Evolutionary conservation across 108 stramenopile species (phyloP).

Genomic region (Cylindrotheca closterium): DNA sequence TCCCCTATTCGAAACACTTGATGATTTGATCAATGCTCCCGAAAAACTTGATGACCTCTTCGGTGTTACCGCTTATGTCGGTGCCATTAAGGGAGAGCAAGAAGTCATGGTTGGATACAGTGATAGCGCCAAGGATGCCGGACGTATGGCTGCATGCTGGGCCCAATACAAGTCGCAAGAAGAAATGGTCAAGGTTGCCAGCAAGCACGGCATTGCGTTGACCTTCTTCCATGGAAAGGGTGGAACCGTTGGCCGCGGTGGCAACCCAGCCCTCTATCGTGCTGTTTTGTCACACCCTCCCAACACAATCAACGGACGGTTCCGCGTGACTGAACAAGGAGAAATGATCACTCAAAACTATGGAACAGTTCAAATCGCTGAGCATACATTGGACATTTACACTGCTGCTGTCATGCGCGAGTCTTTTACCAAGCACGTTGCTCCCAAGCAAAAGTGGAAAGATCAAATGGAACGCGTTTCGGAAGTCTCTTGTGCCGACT

Average conservation of each 20-base stretch:
- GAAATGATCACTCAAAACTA: constrained; percentile 99
- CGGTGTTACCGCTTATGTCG: constrained; percentile 71
- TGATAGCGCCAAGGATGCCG: constrained; percentile 97
- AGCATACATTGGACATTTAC: constrained; percentile 94
- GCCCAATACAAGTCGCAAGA: constrained; percentile 95
- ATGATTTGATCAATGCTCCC: constrained; percentile 86
- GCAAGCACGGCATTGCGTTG: constrained; percentile 77
- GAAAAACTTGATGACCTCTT: constrained; percentile 71
- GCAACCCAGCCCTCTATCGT: constrained; percentile 82
- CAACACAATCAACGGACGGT: constrained; percentile 95
- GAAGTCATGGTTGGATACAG: constrained; percentile 99
- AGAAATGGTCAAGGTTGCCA: constrained; percentile 78
- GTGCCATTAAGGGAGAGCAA: constrained; percentile 82
- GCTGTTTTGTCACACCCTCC: constrained; percentile 94
- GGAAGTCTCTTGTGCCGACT: constrained; percentile 75
- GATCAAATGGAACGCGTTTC: constrained; percentile 83
- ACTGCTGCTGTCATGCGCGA: constrained; percentile 93
- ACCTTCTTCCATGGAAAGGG: constrained; percentile 98
- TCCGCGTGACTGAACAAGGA: constrained; percentile 98
- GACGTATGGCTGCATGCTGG: constrained; percentile 93
- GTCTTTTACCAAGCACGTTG: constrained; percentile 63
- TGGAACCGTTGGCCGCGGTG: constrained; percentile 96
- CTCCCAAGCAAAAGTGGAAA: constrained; percentile 78
- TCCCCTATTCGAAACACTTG: constrained; percentile 96
- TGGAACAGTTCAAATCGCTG: constrained; percentile 85